These are phyloP conservation scores for Pogostemon cablin DNA, from an alignment of 257 asterid species.

Conservation along the genomic window DNA sequence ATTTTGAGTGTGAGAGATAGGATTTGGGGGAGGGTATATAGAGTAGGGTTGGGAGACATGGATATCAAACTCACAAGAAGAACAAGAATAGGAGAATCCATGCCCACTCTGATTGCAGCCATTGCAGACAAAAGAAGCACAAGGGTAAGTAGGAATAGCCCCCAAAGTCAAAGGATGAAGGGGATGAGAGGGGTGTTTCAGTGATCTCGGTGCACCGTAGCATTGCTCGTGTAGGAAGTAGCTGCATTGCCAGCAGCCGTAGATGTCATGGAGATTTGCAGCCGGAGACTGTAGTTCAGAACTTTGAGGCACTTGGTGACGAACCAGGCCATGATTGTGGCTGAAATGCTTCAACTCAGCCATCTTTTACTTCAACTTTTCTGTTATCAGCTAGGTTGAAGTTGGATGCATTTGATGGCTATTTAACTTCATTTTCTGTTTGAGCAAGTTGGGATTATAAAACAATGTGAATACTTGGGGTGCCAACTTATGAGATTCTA, in stretches of 20 bases:
- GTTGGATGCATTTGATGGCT: background rate
- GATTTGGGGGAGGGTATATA: background rate
- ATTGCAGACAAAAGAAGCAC: constrained; percentile 53
- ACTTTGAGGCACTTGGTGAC: constrained; percentile 52
- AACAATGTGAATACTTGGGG: background rate
- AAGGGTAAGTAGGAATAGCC: constrained; percentile 60
- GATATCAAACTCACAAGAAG: constrained; percentile 63
- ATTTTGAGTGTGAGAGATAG: background rate
- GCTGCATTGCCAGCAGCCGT: constrained; percentile 32
- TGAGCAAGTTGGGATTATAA: constrained; percentile 20
- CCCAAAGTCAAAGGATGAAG: constrained; percentile 37
- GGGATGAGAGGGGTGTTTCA: constrained; percentile 40
- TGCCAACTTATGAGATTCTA: constrained; percentile 11
- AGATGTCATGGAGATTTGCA: constrained; percentile 31
- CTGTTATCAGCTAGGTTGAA: too few species aligned
- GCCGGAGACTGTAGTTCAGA: constrained; percentile 38
- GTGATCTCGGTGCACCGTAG: constrained; percentile 46
- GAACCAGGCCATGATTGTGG: constrained; percentile 54
- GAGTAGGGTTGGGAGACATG: constrained; percentile 31
- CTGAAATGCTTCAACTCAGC: constrained; percentile 52
- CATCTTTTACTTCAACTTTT: too few species aligned
- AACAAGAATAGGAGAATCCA: constrained; percentile 52
- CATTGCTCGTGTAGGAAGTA: constrained; percentile 64
- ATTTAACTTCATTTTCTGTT: background rate
- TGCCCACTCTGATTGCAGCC: constrained; percentile 47